Base-by-base conservation (phyloP, 148 eudicot genomes). In the Vaccinium corymbosum region DNA sequence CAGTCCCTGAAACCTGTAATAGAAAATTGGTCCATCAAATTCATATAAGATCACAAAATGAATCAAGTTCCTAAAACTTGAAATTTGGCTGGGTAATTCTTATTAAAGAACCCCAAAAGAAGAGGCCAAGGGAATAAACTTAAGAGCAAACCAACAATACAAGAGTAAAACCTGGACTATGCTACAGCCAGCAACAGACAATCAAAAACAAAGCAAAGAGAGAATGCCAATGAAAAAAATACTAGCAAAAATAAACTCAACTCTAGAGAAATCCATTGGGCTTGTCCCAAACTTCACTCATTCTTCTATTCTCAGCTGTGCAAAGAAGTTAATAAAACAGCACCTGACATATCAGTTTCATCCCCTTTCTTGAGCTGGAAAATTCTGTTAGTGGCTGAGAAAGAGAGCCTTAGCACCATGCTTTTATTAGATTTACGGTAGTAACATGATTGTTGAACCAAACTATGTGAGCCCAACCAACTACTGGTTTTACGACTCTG, bases 1-100 rank as follows among this genome's bases (percentile, higher is more conserved):
- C 91, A 70, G 76, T 84, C 48, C 95, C 93, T 4, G 93, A 84
- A 27, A 85, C 91, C 95, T 92, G 79, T 46, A 78, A 27, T 17
- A 59, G 22, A 59, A 20, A 59, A 19, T 59, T 59, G n/a, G 10
- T 59, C 64, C 8, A 51, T 20, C n/a, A 62, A 64, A 53, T 79
- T 32, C 62, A n/a, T 70, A 16, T 70, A 29, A 70, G 42, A 70
- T 70, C 75, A 70, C 75, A 42, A 35, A 22, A 59, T 59, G 64
- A 59, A 59, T 20, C 64, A 20, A 20, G 64, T 59, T 19, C 64
- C 9, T 19, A 59, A 59, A 19, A 56, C 59, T 56, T 56, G 17
- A 3, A 56, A 5, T 56, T 56, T 56, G 17, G 59, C 59, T 15
- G 16, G 16, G 7, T 56, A 56, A 56, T 56, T 56, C 59, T 56